These are phyloP conservation scores for Pythium volutum DNA, from an alignment of 352 stramenopile species.

Conservation along the genomic window DNA sequence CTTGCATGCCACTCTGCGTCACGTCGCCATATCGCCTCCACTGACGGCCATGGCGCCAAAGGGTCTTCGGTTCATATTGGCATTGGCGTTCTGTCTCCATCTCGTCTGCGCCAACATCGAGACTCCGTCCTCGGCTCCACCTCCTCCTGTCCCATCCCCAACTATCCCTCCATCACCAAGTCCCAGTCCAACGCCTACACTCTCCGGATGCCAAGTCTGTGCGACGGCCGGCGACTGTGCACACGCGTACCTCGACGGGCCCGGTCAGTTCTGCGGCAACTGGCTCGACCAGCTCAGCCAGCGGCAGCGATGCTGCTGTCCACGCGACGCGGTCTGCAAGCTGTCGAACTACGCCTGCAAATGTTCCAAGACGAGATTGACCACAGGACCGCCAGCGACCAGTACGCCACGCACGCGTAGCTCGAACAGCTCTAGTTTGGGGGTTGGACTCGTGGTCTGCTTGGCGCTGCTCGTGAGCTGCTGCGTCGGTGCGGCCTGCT, in stretches of 20 bases:
- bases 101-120: neutral
- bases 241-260: slow-evolving; percentile 27
- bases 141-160: neutral
- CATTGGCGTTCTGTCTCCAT: neutral
- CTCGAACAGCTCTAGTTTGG: neutral
- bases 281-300: slow-evolving; percentile 31
- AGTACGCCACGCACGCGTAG: neutral
- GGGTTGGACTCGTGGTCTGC: neutral
- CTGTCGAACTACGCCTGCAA: slow-evolving; percentile 23
- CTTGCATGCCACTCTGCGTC: neutral
- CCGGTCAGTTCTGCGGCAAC: slow-evolving; percentile 31
- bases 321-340: slow-evolving; percentile 25
- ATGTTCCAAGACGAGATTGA: slow-evolving; percentile 1
- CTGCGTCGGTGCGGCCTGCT: neutral
- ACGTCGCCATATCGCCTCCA: neutral
- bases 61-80: neutral
- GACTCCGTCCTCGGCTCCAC: neutral
- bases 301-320: slow-evolving; percentile 31
- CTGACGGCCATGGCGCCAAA: neutral
- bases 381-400: neutral
- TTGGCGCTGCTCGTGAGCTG: neutral
- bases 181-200: neutral
- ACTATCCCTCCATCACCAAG: neutral
- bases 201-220: slow-evolving; percentile 31
- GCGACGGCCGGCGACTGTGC: slow-evolving; percentile 23